Conservation (phyloP, 345 rosid genomes). For the Geranium brycei region DNA sequence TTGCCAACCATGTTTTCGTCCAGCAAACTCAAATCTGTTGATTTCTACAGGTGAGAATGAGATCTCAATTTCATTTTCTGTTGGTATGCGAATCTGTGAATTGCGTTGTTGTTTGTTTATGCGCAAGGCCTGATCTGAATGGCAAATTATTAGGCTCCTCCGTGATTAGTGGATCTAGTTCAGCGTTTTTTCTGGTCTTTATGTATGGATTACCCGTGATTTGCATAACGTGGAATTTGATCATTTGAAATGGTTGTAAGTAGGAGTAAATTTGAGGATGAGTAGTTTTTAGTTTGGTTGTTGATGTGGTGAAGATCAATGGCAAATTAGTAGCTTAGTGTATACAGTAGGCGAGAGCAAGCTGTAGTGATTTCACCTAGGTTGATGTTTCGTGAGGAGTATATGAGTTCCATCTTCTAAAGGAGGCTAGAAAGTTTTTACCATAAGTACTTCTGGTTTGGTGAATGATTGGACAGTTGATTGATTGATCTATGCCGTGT, state of each 20-base stretch:
- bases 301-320: too few relatives aligned
- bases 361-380: too few relatives aligned
- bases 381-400: too few relatives aligned
- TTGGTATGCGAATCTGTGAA: neutral
- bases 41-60: conserved; percentile 60
- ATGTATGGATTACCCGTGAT: neutral
- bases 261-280: too few relatives aligned
- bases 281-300: too few relatives aligned
- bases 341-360: too few relatives aligned
- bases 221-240: neutral
- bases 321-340: too few relatives aligned
- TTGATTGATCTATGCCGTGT: neutral
- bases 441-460: neutral
- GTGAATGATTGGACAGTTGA: too few relatives aligned
- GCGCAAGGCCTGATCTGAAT: neutral
- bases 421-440: neutral
- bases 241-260: neutral
- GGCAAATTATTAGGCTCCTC: neutral
- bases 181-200: neutral
- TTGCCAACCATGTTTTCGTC: conserved; percentile 41
- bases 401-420: too few relatives aligned
- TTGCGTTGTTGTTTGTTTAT: too few relatives aligned
- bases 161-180: neutral
- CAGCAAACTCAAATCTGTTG: conserved; percentile 57
- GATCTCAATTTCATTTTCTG: conserved; percentile 11